A percentile compares a stretch with the other conserved stretches of the same genome.
Evolutionary conservation across 129 eudicot species (phyloP).

Genomic region (Pittosporum tobira): DNA sequence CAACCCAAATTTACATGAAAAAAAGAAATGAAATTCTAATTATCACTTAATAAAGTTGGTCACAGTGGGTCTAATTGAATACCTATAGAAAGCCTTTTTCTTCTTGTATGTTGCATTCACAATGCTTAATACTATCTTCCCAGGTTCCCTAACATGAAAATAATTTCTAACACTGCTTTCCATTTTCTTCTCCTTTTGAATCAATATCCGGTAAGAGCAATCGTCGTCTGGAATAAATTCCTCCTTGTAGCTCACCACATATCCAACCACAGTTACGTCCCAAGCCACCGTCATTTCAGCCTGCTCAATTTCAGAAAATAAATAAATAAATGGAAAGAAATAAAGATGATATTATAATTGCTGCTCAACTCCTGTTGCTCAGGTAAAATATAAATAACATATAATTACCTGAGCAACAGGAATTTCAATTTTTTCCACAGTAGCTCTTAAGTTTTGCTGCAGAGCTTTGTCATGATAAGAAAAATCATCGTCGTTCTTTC

Average conservation of each 20-base stretch:
- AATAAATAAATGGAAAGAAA: too few relatives aligned
- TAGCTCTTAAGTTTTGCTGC: constrained; percentile 30
- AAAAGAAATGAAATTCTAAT: too few relatives aligned
- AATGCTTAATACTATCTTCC: constrained; percentile 53
- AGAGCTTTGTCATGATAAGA: constrained; percentile 32
- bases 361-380: too few relatives aligned
- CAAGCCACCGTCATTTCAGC: constrained; percentile 61
- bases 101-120: constrained; percentile 41
- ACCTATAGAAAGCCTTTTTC: constrained; percentile 65
- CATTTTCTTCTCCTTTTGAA: constrained; percentile 50
- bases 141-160: constrained; percentile 78
- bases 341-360: too few relatives aligned
- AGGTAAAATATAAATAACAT: too few relatives aligned
- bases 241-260: constrained; percentile 59
- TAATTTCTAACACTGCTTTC: constrained; percentile 44
- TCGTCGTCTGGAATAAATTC: constrained; percentile 85
- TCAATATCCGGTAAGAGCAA: constrained; percentile 70
- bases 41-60: constrained; percentile 18
- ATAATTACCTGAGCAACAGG: constrained; percentile 13
- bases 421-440: constrained; percentile 35
- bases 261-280: constrained; percentile 69
- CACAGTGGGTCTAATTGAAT: constrained; percentile 39
- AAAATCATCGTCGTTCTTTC: constrained; percentile 45
- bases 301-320: constrained; percentile 18
- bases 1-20: too few relatives aligned